A percentile compares a stretch with the other conserved stretches of the same genome.
phyloP scores from a whole-genome alignment of 352 stramenopile species.

The Phytopythium aichiense region DNA sequence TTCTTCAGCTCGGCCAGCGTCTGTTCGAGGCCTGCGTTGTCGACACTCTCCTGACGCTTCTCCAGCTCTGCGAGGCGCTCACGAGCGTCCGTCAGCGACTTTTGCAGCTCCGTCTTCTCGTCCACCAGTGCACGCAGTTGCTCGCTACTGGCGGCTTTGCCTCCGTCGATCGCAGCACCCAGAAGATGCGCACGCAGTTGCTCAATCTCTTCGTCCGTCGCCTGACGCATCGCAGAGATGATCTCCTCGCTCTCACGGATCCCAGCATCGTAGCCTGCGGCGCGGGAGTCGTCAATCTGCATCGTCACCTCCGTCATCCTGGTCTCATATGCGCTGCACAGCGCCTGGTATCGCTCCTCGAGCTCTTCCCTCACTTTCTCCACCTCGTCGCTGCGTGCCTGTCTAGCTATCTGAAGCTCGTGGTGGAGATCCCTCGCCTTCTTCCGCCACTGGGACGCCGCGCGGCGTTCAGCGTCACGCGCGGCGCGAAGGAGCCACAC shows the following conservation, averaged over 20 bases:
- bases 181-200: constrained; percentile 23
- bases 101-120: constrained; percentile 25
- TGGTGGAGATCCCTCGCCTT: constrained; percentile 64
- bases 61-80: constrained; percentile 21
- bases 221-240: constrained; percentile 49
- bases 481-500: constrained; percentile 35
- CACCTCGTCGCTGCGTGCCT: constrained; percentile 45
- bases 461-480: constrained; percentile 35
- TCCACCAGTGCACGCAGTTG: constrained; percentile 17
- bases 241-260: constrained; percentile 75
- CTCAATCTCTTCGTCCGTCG: constrained; percentile 39
- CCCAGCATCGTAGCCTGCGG: constrained; percentile 65
- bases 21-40: constrained; percentile 1
- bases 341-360: constrained; percentile 51
- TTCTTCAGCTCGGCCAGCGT: constrained; percentile 22
- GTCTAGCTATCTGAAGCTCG: constrained; percentile 36
- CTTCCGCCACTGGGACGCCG: constrained; percentile 60
- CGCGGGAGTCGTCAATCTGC: constrained; percentile 72
- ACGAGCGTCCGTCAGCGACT: constrained; percentile 15
- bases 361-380: constrained; percentile 37
- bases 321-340: constrained; percentile 69
- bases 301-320: constrained; percentile 70
- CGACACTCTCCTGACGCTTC: constrained; percentile 3
- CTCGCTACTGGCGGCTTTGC: constrained; percentile 3
- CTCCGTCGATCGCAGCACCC: not conserved